Evolutionary conservation across 495 filamentous ascomycete genomes (phyloP), one percentile per base, ranked within the genome.

Genomic region (Hyaloscypha hepaticicola): DNA sequence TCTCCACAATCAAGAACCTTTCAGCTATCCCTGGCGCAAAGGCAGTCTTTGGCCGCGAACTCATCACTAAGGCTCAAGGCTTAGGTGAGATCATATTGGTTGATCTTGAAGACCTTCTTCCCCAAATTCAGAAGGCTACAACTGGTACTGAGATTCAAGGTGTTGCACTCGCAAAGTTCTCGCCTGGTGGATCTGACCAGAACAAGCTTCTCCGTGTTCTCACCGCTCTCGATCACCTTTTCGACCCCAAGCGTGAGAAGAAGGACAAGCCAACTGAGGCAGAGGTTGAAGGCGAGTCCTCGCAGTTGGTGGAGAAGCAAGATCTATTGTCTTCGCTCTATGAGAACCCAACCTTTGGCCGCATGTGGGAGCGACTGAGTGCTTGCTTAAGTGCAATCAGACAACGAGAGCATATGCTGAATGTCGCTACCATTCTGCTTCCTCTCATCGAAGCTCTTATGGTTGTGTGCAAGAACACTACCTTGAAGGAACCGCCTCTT

Each of bases 381-480:
- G 89, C 91, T 45, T 98, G 96, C 75, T 77, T 99, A 61, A 87
- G 82, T 56, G 88, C 92, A 22, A 97, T 98, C 64, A 89, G 91
- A 27, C 87, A 92, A 72, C 90, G 93, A 58, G 91, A 96, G 72
- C 94, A 94, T 74, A 90, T 97, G 88, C 83, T 98, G 66, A 97
- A 97, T 71, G 91, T 98, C 58, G 95, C 95, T 45, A 97, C 93
- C 11, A 96, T 97, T 65, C 85, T 99, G 27, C 80, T 97, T 31
- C 96, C 95, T 26, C 78, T 97, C 31, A 96, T 98, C 59, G 95
- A 99, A 74, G 89, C 92, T 26, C 80, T 99, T 68, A 98, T 99
- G 96, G 96, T 99, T 58, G 93, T 98, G 38, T 98, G 96, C 84
- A 98, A 97, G 80, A 97, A 98, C 75, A 90, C 87, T 19, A 91